Evolutionary conservation across 2,329 filamentous ascomycete genomes (phyloP).

Genomic region (Colletotrichum euphorbiae): DNA sequence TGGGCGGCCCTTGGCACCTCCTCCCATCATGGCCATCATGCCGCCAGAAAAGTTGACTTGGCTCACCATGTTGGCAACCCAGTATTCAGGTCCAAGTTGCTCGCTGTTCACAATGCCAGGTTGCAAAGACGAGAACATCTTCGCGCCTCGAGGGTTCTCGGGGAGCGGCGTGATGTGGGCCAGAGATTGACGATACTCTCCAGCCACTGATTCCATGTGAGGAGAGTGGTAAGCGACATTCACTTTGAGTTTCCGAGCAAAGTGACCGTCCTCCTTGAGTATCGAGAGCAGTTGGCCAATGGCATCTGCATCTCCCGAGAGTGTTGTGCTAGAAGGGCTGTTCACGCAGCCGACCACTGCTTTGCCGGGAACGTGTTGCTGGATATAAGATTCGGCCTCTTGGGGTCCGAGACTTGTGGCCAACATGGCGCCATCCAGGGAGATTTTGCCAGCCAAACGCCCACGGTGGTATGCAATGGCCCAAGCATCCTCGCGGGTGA

Average conservation of each 20-base stretch:
- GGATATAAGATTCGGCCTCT: slow-evolving; percentile 38
- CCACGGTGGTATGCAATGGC: slow-evolving; percentile 42
- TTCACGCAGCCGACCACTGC: slow-evolving; percentile 32
- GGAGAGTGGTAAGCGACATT: slow-evolving; percentile 48
- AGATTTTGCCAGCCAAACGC: slow-evolving; percentile 11
- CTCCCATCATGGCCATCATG: neutral
- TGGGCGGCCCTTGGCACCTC: neutral
- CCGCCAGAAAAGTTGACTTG: slow-evolving; percentile 8
- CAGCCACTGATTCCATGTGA: slow-evolving; percentile 41
- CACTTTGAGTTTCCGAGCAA: slow-evolving; percentile 43
- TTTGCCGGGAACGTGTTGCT: too few species aligned
- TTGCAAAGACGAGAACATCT: too few species aligned
- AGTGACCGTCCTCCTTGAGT: slow-evolving; percentile 38
- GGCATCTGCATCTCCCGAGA: slow-evolving; percentile 46
- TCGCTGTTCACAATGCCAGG: neutral
- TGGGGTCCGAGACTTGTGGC: slow-evolving; percentile 41
- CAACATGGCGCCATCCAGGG: slow-evolving; percentile 43
- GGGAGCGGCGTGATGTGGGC: too few species aligned
- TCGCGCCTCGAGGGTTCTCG: too few species aligned
- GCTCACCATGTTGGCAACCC: slow-evolving; percentile 35
- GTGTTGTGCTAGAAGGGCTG: slow-evolving; percentile 42
- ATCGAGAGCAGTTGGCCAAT: slow-evolving; percentile 43
- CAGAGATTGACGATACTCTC: too few species aligned
- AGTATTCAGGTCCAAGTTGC: slow-evolving; percentile 25
- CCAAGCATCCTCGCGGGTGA: slow-evolving; percentile 47